Evolutionary conservation across 495 filamentous ascomycete species (phyloP), one percentile per base, ranked within the genome.

Genomic region (Saxophila tyrrhenica): DNA sequence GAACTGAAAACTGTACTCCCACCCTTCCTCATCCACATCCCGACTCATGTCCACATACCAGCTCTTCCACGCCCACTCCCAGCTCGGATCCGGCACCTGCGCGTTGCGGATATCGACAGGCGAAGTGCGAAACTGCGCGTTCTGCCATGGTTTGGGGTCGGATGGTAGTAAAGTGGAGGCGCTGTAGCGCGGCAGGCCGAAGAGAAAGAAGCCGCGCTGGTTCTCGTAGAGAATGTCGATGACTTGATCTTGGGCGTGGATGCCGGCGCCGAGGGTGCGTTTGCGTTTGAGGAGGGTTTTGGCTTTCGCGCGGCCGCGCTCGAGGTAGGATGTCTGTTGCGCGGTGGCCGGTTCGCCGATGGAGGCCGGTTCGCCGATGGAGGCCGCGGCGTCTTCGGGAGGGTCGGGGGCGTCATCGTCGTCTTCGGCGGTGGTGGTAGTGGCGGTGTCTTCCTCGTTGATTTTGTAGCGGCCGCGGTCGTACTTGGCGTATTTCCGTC

Each of bases 181-280:
- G 1, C 89, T 94, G 70, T 95, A 99, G 16, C 90, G 76, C 0
- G 92, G 83, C 9, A 91, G 80, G 15, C 94, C 94, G 65, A 89
- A 97, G 54, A 91, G 69, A 64, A 95, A 96, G 39, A 62, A 60
- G 20, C 72, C 70, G 24, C 71, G 65, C 54, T 73, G 71, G 47
- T 99, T 97, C 69, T 99, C 94, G 64, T 95, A 96, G 8, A 99
- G 77, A 11, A 96, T 78, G 55, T 99, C 94, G 25, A 98, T 78
- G 13, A 73, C 78, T 2, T 78, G 58, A 25, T 68, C 58, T 23
- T 61, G 60, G 19, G 52, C 50, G 47, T 55, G 38, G 13, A 35
- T 29, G 16, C 44, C 46, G 9, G 32, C 21, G 2, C 51, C 43
- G 3, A 49, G 39, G 11, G 46, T 52, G 17, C 55, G 50, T n/a